Conservation (phyloP, 179 eudicot genomes). For the Dionaea muscipula region DNA sequence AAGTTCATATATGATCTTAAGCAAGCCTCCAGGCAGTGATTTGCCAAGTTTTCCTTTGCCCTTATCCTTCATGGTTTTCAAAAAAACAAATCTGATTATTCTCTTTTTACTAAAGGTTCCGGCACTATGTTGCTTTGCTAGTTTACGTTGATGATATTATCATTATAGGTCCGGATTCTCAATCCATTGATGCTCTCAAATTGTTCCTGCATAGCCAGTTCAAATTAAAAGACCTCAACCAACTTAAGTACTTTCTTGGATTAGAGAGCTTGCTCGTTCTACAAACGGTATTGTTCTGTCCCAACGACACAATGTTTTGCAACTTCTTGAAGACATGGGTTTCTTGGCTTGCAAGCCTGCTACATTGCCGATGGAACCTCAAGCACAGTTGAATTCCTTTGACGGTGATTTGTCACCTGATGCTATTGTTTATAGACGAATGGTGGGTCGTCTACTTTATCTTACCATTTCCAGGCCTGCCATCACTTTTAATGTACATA, state of each 20-base stretch:
- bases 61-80: neutral
- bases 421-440: neutral
- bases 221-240: neutral
- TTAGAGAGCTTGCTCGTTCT: neutral
- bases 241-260: conserved; percentile 1
- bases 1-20: neutral
- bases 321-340: neutral
- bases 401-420: neutral
- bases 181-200: neutral
- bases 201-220: neutral
- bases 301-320: neutral
- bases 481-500: neutral
- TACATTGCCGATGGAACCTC: neutral
- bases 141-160: neutral
- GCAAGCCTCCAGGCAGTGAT: conserved; percentile 10
- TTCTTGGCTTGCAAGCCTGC: neutral
- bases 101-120: neutral
- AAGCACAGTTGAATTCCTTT: neutral
- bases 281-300: neutral
- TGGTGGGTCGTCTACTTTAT: neutral
- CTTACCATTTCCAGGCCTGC: neutral
- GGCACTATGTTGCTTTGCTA: neutral
- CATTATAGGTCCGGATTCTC: neutral
- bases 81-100: neutral
- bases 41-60: neutral